Conservation (phyloP, 2,329 filamentous ascomycete genomes). For the Colletotrichum sp. region DNA sequence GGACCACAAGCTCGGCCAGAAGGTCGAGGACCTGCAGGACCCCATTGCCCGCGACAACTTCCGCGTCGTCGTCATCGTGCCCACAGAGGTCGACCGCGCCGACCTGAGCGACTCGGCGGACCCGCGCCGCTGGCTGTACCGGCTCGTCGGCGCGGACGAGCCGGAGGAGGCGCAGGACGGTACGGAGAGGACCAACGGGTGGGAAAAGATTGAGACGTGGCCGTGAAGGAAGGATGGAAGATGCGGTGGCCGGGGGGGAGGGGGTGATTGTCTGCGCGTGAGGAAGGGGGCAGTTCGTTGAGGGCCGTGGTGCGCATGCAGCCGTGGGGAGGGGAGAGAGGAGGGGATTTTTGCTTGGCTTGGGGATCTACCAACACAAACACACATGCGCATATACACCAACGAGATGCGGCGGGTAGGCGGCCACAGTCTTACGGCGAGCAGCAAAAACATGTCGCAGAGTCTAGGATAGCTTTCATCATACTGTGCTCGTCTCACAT, state of each 20-base stretch:
- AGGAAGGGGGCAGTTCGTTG: not conserved
- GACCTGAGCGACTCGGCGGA: conserved; percentile 73
- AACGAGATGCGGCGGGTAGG: not conserved
- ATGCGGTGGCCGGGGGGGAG: not conserved
- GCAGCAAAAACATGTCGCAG: not conserved
- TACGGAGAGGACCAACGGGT: conserved; percentile 44
- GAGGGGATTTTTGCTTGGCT: not conserved
- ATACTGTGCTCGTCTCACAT: not conserved
- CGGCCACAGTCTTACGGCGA: not conserved
- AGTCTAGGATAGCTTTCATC: not conserved
- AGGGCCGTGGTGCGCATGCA: not conserved
- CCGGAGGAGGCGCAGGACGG: conserved; percentile 29
- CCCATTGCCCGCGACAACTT: conserved; percentile 75
- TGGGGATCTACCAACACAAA: not conserved
- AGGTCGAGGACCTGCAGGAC: conserved; percentile 75
- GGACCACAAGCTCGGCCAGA: conserved; percentile 58
- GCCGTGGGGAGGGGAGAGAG: not conserved
- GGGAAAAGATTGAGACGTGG: conserved; percentile 76
- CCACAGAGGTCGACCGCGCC: conserved; percentile 76
- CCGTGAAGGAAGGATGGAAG: conserved; percentile 39
- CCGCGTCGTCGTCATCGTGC: conserved; percentile 80
- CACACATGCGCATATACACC: not conserved
- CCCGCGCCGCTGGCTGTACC: conserved; percentile 71
- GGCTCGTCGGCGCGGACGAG: conserved; percentile 50
- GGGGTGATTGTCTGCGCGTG: not conserved